phyloP scores from a whole-genome alignment of 1,139 yeast species.

The Protomyces pachydermus region DNA sequence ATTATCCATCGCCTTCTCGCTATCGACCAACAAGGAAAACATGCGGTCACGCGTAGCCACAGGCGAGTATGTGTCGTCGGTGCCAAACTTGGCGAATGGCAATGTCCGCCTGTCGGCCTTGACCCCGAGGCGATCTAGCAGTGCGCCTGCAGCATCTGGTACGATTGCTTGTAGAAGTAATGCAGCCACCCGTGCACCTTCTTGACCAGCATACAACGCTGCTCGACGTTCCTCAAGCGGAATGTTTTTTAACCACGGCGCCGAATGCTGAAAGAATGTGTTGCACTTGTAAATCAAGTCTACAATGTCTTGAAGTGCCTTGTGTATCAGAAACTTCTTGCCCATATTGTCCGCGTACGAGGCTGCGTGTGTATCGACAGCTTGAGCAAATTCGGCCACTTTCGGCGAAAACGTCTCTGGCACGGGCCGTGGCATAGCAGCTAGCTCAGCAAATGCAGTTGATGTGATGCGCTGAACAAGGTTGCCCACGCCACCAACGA shows the following conservation, averaged over 20 bases:
- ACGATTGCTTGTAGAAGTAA: conserved; percentile 67
- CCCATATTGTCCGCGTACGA: neutral
- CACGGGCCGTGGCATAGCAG: neutral
- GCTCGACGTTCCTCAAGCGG: conserved; percentile 44
- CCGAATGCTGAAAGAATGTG: conserved; percentile 45
- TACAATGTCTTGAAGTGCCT: conserved; percentile 49
- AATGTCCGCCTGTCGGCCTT: conserved; percentile 42
- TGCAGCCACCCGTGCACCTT: conserved; percentile 62
- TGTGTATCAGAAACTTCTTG: conserved; percentile 1
- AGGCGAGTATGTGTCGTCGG: conserved; percentile 46
- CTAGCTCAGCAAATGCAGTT: neutral
- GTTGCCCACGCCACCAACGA: conserved; percentile 21
- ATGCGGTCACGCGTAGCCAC: neutral
- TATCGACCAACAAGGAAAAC: conserved; percentile 8
- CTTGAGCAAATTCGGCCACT: neutral
- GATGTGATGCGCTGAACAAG: conserved; percentile 7
- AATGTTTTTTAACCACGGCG: conserved; percentile 42
- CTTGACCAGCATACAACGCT: conserved; percentile 62
- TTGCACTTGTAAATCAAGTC: conserved; percentile 58
- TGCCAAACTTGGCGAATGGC: conserved; percentile 46
- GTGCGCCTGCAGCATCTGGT: conserved; percentile 54
- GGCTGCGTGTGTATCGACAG: neutral
- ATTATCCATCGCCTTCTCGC: neutral
- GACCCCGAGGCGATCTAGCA: conserved; percentile 66
- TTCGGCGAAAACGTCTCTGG: neutral